Percentiles rank a stretch among this genome's conserved stretches.
phyloP scores from a whole-genome alignment of 768 basidiomycete genomes.

The Tulasnella sp. region DNA sequence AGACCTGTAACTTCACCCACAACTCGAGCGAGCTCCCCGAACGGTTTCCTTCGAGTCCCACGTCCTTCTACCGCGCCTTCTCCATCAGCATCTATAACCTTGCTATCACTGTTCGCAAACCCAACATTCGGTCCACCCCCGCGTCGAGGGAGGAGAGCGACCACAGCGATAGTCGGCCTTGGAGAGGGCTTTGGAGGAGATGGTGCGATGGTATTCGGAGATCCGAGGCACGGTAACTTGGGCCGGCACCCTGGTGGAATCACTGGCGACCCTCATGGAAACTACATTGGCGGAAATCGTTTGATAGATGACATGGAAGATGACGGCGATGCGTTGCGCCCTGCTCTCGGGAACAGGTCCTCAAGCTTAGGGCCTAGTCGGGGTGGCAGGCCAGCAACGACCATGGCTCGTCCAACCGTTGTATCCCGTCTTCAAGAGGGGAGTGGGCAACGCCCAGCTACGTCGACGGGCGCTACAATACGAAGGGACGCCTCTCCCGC shows the following conservation, averaged over 20 bases:
- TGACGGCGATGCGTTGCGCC: too few relatives aligned
- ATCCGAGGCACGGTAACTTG: not conserved
- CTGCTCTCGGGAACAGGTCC: too few relatives aligned
- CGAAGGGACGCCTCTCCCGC: too few relatives aligned
- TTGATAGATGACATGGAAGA: too few relatives aligned
- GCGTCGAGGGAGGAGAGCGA: not conserved
- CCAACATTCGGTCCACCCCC: slow-evolving; percentile 5
- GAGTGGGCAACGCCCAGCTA: not conserved
- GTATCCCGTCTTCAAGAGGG: not conserved
- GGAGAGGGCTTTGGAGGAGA: slow-evolving; percentile 4
- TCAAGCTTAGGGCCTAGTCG: too few relatives aligned
- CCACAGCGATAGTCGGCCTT: not conserved
- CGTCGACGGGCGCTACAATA: not conserved
- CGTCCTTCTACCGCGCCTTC: not conserved
- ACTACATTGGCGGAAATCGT: too few relatives aligned
- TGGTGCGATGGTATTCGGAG: slow-evolving; percentile 4
- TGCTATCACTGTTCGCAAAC: slow-evolving; percentile 1
- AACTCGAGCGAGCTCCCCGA: not conserved
- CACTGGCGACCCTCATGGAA: too few relatives aligned
- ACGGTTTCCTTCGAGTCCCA: not conserved
- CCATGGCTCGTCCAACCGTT: too few relatives aligned
- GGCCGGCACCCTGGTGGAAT: not conserved
- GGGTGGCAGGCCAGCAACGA: too few relatives aligned
- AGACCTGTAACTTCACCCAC: not conserved
- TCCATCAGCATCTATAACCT: not conserved